A percentile compares a stretch with the other conserved stretches of the same genome.
Conservation (phyloP, 2,329 filamentous ascomycete species). For the Neopestalotiopsis clavispora region DNA sequence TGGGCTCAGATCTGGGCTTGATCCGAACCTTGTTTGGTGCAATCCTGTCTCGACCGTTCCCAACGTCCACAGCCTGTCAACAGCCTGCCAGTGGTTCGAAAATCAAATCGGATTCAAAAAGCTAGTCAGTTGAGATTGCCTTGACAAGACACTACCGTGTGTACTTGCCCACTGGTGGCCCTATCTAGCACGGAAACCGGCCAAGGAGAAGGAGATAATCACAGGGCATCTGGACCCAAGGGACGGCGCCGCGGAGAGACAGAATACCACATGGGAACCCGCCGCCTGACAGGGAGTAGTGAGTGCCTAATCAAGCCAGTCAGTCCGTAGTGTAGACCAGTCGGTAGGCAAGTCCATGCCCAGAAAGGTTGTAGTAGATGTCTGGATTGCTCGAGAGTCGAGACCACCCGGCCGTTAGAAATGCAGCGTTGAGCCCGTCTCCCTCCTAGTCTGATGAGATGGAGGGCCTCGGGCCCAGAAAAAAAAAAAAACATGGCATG, state of each 20-base stretch:
- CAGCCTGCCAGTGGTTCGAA: no score
- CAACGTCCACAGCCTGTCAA: neutral
- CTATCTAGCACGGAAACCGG: neutral
- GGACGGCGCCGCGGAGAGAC: neutral
- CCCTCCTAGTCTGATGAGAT: constrained; percentile 8
- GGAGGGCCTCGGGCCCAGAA: neutral
- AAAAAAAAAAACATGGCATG: neutral
- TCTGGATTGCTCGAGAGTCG: neutral
- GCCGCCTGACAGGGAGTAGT: neutral
- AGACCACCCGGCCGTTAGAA: constrained; percentile 15
- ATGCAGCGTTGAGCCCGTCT: constrained; percentile 7
- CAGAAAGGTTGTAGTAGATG: neutral
- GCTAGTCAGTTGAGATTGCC: neutral
- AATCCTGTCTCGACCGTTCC: constrained; percentile 7
- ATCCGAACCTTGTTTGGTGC: neutral
- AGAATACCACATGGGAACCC: neutral
- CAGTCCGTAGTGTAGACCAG: neutral
- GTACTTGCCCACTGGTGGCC: no score
- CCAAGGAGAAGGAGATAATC: neutral
- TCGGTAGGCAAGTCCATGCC: neutral
- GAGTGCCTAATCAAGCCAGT: neutral
- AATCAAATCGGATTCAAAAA: neutral
- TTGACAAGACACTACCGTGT: neutral
- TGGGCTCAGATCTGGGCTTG: neutral
- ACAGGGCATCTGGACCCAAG: neutral